A percentile compares a stretch with the other conserved stretches of the same genome.
These are phyloP conservation scores for Paramecium primaurelia DNA, from an alignment of 73 alveolate genomes.

Conservation along the genomic window DNA sequence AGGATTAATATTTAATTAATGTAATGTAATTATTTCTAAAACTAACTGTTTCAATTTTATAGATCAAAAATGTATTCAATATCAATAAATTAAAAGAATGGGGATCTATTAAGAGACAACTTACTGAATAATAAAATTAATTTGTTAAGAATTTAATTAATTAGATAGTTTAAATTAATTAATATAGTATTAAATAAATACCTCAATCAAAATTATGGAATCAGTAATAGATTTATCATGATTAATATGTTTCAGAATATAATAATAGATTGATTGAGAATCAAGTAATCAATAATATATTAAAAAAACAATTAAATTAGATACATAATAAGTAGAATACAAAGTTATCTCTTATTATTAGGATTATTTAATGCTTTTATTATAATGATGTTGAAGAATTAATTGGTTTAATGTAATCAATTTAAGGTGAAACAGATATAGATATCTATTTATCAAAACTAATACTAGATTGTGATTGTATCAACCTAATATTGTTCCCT, in stretches of 20 bases:
- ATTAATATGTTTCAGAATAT: neutral
- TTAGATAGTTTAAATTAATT: neutral
- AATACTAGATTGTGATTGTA: neutral
- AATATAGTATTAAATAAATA: neutral
- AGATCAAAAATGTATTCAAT: neutral
- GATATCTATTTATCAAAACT: neutral
- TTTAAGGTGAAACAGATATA: slow-evolving; percentile 2
- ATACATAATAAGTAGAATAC: neutral
- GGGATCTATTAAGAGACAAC: neutral
- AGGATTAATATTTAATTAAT: neutral
- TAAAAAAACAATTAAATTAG: neutral
- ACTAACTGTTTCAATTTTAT: neutral
- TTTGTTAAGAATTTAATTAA: neutral
- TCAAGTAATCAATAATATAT: neutral
- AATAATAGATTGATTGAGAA: neutral
- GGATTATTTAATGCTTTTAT: neutral
- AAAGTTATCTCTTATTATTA: neutral
- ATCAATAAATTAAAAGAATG: neutral
- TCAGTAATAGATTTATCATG: neutral
- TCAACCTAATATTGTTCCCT: neutral
- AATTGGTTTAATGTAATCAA: neutral
- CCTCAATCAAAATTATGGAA: slow-evolving; percentile 31
- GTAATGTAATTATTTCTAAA: slow-evolving; percentile 16
- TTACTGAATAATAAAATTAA: neutral
- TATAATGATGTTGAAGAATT: neutral